Evolutionary conservation across 2,329 filamentous ascomycete genomes (phyloP), one percentile per base, ranked within the genome.

Genomic region (Tolypocladium pustulatum): DNA sequence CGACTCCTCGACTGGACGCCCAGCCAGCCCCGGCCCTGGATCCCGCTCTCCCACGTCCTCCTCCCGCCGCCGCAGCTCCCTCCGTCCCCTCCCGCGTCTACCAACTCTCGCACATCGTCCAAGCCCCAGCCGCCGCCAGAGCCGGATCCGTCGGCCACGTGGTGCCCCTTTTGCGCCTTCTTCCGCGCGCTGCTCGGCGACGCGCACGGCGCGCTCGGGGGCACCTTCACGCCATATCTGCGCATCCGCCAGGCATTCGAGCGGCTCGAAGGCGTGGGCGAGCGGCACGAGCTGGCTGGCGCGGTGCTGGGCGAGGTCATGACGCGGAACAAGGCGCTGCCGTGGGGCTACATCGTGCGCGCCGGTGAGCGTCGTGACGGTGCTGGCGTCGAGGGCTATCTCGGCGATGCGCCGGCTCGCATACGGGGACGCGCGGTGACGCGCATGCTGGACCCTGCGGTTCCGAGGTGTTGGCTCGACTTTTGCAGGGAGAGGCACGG

Each of bases 211-310:
- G 64, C 62, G n/a, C 59, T 56, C 59, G 59, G 68, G 13, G 59
- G 67, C 61, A 74, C 70, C 55, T 74, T 72, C 54, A 71, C 71
- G 10, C 72, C 72, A 1, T 74, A 74, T 58, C 58, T 74, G 58
- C 71, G 72, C 58, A 73, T 74, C 51, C 67, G 72, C 27, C 66
- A 69, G 54, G 72, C 72, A 3, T 74, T 74, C 60, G 72, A 74
- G 65, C 67, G 70, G 17, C 64, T 74, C 17, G 55, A 57, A 13
- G 72, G 71, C 43, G 66, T 73, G 10, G 62, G 66, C 30, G 72
- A 74, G 64, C 72, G 71, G 63, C 72, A 74, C 58, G 67, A 68
- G 55, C 68, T 74, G 7, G 71, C 71, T 41, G 65, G 66, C 32
- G 67, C 68, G 9, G 69, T 74, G 13, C 56, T 74, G 38, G 68